These are phyloP conservation scores for Hemileccinum impolitum DNA, from an alignment of 768 basidiomycete species.

Conservation along the genomic window DNA sequence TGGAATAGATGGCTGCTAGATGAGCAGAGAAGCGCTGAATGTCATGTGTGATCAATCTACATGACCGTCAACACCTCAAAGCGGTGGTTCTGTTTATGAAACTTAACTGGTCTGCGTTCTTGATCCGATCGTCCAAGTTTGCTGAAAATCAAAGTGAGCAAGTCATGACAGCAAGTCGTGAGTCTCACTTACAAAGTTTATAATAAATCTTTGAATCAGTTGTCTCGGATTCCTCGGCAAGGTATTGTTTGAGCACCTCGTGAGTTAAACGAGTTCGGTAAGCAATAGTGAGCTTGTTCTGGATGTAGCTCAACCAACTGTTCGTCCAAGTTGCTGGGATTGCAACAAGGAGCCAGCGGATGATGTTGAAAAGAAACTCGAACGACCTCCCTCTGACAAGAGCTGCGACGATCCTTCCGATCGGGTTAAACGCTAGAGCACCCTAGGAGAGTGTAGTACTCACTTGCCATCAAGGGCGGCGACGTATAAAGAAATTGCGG, in stretches of 20 bases:
- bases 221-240: conserved; percentile 66
- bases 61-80: conserved; percentile 9
- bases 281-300: conserved; percentile 88
- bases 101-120: conserved; percentile 88
- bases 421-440: background rate
- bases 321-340: conserved; percentile 93
- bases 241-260: conserved; percentile 79
- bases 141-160: conserved; percentile 42
- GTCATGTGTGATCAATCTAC: conserved; percentile 92
- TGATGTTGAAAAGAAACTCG: conserved; percentile 80
- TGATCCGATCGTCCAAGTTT: conserved; percentile 92
- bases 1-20: conserved; percentile 90
- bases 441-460: conserved; percentile 23
- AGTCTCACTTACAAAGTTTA: conserved; percentile 68
- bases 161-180: background rate
- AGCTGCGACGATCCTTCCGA: conserved; percentile 83
- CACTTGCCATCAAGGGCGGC: conserved; percentile 91
- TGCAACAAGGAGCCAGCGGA: conserved; percentile 88
- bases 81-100: background rate
- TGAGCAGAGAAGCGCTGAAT: conserved; percentile 90
- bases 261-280: conserved; percentile 84
- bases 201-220: conserved; percentile 86
- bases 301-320: conserved; percentile 88
- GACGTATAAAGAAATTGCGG: conserved; percentile 90
- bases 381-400: conserved; percentile 82